Base-by-base conservation (phyloP, 768 basidiomycete genomes). In the Leccinum variicolor region DNA sequence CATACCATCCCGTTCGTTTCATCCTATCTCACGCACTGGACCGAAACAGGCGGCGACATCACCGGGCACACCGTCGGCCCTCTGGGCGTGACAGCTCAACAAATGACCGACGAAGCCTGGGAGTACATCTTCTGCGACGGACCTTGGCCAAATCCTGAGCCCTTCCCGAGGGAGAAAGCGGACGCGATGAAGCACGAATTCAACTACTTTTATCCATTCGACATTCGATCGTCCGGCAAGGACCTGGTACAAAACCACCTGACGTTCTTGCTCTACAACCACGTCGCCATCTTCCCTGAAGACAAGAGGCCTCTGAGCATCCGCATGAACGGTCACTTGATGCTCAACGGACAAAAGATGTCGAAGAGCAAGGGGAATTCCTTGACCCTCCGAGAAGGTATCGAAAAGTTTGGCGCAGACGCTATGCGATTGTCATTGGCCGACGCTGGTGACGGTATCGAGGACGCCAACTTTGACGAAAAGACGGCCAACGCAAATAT, bases 401-500 rank as follows among this genome's bases (percentile, higher is more conserved):
- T 96, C 58, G 81, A 86, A 73, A 98, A 98, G 80, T 98, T 96
- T 68, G 97, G 97, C 57, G 94, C 97, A 34, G 97, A 98, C 71
- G 92, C 95, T 31, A 95, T 90, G 66, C 81, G 97, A 55, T 74
- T 99, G 76, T 82, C 86, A 19, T 80, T 99, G 73, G 97, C 97
- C 25, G 96, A 98, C 76, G 94, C 94, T 26, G 97, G 97, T 14
- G 97, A 99, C 71, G 93, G 94, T 52, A 82, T 98, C 64, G 95
- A 97, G 73, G 97, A 99, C 74, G 96, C 96, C 47, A 99, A 99
- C 79, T 99, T 98, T 66, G 97, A 99, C 69, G 96, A 98, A 80
- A 91, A 94, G 77, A 91, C 89, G 6, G 97, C 97, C 17, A 99
- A 98, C 70, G 94, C 97, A 11, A 94, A 92, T 60, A 98, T 99